These are phyloP conservation scores for Solanum ahanhuiri DNA, from an alignment of 257 asterid species.

Conservation along the genomic window DNA sequence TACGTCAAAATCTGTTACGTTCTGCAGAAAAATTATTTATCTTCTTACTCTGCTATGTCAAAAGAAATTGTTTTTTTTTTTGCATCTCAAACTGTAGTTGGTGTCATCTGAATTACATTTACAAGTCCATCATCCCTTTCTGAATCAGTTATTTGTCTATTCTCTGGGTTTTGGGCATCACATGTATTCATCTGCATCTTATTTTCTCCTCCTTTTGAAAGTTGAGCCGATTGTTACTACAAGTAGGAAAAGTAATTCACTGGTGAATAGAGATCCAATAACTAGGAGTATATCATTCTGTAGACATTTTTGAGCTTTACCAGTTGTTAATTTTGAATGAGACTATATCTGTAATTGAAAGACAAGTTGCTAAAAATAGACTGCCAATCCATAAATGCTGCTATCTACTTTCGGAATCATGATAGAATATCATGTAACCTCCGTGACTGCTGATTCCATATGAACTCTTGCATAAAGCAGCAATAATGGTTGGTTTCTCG, in stretches of 20 bases:
- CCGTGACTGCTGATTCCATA: not conserved
- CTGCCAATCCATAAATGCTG: not conserved
- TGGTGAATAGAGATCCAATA: not conserved
- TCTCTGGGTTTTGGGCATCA: not conserved
- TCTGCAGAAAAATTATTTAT: not conserved
- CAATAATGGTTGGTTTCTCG: not conserved
- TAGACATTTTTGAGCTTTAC: not conserved
- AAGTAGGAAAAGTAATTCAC: not conserved
- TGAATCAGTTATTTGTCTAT: not conserved
- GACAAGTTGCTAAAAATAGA: not conserved
- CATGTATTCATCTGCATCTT: not conserved
- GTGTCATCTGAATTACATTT: not conserved
- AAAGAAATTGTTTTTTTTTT: not conserved
- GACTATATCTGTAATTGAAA: not conserved
- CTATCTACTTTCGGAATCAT: not conserved
- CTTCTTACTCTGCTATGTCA: not conserved
- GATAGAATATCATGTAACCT: not conserved
- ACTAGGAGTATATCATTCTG: not conserved
- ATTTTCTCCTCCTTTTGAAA: not conserved
- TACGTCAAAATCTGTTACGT: not conserved
- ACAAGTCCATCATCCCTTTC: not conserved
- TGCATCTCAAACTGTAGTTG: not conserved
- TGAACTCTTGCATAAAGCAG: not conserved
- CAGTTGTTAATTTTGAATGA: not conserved
- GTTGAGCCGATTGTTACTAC: not conserved